phyloP scores from a whole-genome alignment of 768 basidiomycete species.

The Fibroporia radiculosa region DNA sequence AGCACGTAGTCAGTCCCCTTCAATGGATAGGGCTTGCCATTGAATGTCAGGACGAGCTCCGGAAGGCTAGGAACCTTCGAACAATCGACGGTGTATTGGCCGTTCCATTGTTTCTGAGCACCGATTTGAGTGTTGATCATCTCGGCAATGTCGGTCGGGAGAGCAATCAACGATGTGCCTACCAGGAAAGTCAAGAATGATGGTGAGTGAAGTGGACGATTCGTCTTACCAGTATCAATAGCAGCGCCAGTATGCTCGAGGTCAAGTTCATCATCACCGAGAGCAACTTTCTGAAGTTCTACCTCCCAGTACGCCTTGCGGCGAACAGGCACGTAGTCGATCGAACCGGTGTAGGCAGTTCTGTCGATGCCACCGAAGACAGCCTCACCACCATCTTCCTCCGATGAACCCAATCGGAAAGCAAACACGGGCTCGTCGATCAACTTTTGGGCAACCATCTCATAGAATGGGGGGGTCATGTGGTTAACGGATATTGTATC shows the following conservation, averaged over 20 bases:
- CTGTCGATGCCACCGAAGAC: slow-evolving; percentile 87
- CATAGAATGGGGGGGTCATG: slow-evolving; percentile 91
- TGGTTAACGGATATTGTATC: slow-evolving; percentile 93
- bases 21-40: slow-evolving; percentile 71
- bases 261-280: slow-evolving; percentile 84
- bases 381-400: slow-evolving; percentile 85
- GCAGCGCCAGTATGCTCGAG: slow-evolving; percentile 92
- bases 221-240: slow-evolving; percentile 68
- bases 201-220: not conserved
- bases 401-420: slow-evolving; percentile 85
- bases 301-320: slow-evolving; percentile 99
- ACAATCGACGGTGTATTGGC: slow-evolving; percentile 91
- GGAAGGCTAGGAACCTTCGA: slow-evolving; percentile 78
- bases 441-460: slow-evolving; percentile 76
- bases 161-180: slow-evolving; percentile 91
- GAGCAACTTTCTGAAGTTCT: slow-evolving; percentile 77
- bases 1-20: slow-evolving; percentile 85
- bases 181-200: slow-evolving; percentile 1
- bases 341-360: slow-evolving; percentile 67
- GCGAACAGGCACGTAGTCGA: slow-evolving; percentile 84
- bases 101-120: slow-evolving; percentile 91
- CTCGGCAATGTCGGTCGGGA: slow-evolving; percentile 93
- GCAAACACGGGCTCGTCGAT: slow-evolving; percentile 86
- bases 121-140: slow-evolving; percentile 96
- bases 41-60: slow-evolving; percentile 76